Evolutionary conservation across 371 early-diverging fungal genomes (phyloP).

Genomic region (Batkoa obscura): DNA sequence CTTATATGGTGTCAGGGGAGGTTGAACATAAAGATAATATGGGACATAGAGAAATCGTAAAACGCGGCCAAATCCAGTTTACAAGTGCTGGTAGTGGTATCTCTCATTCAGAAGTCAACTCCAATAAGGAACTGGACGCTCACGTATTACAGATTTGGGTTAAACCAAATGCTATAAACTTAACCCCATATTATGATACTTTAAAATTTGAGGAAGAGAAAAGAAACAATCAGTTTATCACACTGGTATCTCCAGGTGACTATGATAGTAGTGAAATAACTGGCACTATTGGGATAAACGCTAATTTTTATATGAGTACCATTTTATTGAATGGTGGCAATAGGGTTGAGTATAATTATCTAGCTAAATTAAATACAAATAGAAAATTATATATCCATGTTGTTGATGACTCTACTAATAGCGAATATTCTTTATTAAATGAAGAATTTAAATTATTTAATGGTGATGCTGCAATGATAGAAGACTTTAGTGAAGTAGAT

Average conservation of each 20-base stretch:
- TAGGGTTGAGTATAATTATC: too few species aligned
- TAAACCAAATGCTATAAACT: constrained; percentile 6
- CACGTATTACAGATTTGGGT: constrained; percentile 18
- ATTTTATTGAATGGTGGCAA: too few species aligned
- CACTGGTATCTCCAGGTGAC: background rate
- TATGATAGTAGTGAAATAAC: too few species aligned
- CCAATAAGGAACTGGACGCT: constrained; percentile 6
- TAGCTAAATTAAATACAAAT: too few species aligned
- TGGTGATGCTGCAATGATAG: too few species aligned
- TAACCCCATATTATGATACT: constrained; percentile 11
- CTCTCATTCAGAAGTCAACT: constrained; percentile 14
- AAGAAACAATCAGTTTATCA: constrained; percentile 5
- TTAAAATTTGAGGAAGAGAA: constrained; percentile 8
- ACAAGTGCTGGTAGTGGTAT: constrained; percentile 18
- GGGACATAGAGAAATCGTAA: constrained; percentile 14
- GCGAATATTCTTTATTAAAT: too few species aligned
- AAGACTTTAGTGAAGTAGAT: too few species aligned
- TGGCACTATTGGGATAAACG: too few species aligned
- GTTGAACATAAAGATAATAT: constrained; percentile 10
- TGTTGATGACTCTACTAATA: too few species aligned
- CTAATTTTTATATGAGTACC: too few species aligned
- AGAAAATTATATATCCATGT: too few species aligned
- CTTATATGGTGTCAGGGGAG: constrained; percentile 11
- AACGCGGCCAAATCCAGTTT: constrained; percentile 14
- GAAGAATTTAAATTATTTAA: too few species aligned